Evolutionary conservation across 2,329 filamentous ascomycete genomes (phyloP), one percentile per base, ranked within the genome.

Genomic region (Scytalidium sp.): DNA sequence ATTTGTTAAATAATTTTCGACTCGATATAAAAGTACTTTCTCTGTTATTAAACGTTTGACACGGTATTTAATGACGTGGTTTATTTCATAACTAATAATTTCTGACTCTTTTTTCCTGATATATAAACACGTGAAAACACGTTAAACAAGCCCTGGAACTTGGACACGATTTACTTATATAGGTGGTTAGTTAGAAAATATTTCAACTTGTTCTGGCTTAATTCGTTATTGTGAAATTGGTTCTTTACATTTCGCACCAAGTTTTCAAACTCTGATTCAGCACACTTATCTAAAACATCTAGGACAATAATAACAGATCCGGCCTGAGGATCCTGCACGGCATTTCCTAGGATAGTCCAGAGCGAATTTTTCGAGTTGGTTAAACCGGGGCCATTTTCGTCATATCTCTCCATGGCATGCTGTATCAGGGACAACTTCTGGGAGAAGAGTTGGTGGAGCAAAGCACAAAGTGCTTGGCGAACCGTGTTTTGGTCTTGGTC

Each of bases 251-350:
- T 29, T 29, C 25, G 25, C 13, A 29, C 25, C 25, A 29, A 13
- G 25, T 13, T 13, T 7, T 29, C 25, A 29, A 29, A 29, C 25
- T 29, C 32, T n/a, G 19, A 66, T 58, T 19, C 62, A 52, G n/a
- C 56, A 57, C 3, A 45, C 60, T 73, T 68, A 45, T 75, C 71
- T 2, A 74, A 52, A 1, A 67, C 70, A 56, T 74, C 70, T 4
- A 74, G 51, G 1, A 74, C 62, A 9, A 69, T 53, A 1, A 68
- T 59, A 0, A 73, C 41, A 19, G 60, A 46, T 1, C 63, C 67
- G 2, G 65, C 54, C 15, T 56, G 25, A 0, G 56, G 48, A 48
- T 70, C 65, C 43, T 41, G 40, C 5, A 55, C 49, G 10, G 63
- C 60, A 3, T 50, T 58, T 15, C 49, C 44, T 2, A 75, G 44